Percentiles rank a stretch among this genome's conserved stretches.
phyloP scores from a whole-genome alignment of 73 alveolate genomes.

The Tetrahymena thermophila region DNA sequence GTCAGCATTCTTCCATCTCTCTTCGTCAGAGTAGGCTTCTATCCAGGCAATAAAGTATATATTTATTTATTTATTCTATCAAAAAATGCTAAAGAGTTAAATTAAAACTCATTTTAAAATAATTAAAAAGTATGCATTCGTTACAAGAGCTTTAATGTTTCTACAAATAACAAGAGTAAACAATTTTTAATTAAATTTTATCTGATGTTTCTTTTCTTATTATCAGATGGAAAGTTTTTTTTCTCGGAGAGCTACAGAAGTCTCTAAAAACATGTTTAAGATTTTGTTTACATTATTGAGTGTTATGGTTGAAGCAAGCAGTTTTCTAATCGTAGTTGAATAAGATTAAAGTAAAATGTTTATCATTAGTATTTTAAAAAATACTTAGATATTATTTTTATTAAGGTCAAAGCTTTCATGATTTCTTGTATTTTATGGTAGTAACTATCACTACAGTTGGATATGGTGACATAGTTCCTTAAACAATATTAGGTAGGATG shows the following conservation, averaged over 20 bases:
- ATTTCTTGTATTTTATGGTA: neutral
- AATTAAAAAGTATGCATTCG: neutral
- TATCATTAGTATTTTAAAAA: neutral
- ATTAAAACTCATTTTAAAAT: neutral
- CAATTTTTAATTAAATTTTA: no score
- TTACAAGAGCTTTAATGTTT: neutral
- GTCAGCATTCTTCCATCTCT: neutral
- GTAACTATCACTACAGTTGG: neutral
- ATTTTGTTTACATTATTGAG: neutral
- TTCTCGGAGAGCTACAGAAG: neutral
- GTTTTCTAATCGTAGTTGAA: neutral
- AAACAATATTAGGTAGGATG: slow-evolving; percentile 65
- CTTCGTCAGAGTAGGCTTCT: neutral
- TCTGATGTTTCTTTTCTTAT: neutral
- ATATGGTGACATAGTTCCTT: slow-evolving; percentile 88
- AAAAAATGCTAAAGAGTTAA: neutral
- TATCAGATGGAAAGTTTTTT: neutral
- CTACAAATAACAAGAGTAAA: neutral
- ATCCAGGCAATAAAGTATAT: neutral
- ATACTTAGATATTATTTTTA: neutral
- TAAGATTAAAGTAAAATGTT: neutral
- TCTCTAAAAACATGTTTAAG: neutral
- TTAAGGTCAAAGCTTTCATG: neutral
- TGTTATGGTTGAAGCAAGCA: neutral
- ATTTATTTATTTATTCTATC: neutral